Evolutionary conservation across 1,139 yeast species (phyloP), one percentile per base, ranked within the genome.

Genomic region (Debaryomyces fabryi): DNA sequence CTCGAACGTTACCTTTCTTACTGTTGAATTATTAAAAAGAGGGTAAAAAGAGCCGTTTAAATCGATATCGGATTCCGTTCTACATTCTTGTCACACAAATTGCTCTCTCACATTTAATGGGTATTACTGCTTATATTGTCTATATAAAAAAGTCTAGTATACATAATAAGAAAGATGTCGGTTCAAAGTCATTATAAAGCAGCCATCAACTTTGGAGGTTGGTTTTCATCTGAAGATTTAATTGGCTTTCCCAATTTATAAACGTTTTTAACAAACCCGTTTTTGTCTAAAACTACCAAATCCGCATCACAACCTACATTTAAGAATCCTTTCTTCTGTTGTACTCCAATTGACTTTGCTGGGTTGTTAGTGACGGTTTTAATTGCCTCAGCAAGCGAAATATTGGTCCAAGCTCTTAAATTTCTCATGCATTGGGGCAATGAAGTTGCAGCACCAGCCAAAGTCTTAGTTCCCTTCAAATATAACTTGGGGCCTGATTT

Each of bases 401-500:
- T 67, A 21, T 69, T 67, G 6, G 82, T 71, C 87, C 87, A 83
- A 39, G 66, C 54, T 60, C 78, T 69, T 55, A 82, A 68, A 63
- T 83, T 82, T 52, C 82, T 70, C 29, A 82, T 66, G 59, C 85
- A 79, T 42, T 76, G 75, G 30, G 82, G 78, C 48, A 82, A 72
- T 30, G 82, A 78, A 12, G 86, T 80, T 7, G 85, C 85, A 15
- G 85, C 78, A 36, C 87, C 88, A 4, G 87, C 87, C 61, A 82
- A 78, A 15, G 86, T 83, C 47, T 75, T 74, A 10, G 86, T 81
- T 18, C 83, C 85, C 58, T 81, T 69, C 54, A 83, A 71, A 50
- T 69, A 72, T 53, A 82, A 68, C 47, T 71, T 64, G 45, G 73
- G 66, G 9, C 83, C 86, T 15, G 69, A 70, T 59, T 83, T 83